Evolutionary conservation across 2,329 filamentous ascomycete species (phyloP), one percentile per base, ranked within the genome.

Genomic region (Ambrosiella xylebori): DNA sequence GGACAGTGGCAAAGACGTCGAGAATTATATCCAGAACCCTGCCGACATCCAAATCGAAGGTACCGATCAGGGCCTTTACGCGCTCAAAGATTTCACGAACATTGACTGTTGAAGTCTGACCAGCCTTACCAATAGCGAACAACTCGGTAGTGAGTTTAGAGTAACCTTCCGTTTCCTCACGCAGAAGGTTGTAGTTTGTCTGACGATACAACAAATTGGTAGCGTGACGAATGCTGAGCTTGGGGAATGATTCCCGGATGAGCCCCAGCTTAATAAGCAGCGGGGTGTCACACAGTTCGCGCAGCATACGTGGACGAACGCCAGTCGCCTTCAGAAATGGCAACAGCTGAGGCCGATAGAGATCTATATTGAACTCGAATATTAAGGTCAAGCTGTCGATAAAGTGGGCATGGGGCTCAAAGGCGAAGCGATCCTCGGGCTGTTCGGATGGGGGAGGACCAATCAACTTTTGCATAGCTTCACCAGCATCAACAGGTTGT

Each of bases 91-190:
- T 89, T 65, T 89, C 84, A 64, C 86, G 82, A 1, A 91, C 88
- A 40, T 86, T 78, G 61, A 88, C 85, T 57, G 80, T 80, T 1
- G 82, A 82, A n/a, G 85, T 84, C 19, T 82, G 81, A 57, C 85
- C 81, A 61, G 79, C 81, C 64, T 83, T 84, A 65, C 86, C 88
- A 0, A 86, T 94, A 7, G 88, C 91, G 70, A 96, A 98, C 38
- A 97, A 82, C 68, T 98, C 93, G 0, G 91, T 96, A 61, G 95
- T 82, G 52, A 98, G 80, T 69, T 98, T 98, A 0, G 93, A 90
- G 67, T 95, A 98, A 45, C 94, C 93, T 71, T 98, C 93, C 0
- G 88, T 88, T 70, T 98, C 93, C 71, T 98, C 93, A 50, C 93
- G 84, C 17, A 98, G 74, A 7, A 98, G 74, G 65, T 98, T 98